Conservation (phyloP, 2,329 filamentous ascomycete genomes). For the Fusarium setosum region DNA sequence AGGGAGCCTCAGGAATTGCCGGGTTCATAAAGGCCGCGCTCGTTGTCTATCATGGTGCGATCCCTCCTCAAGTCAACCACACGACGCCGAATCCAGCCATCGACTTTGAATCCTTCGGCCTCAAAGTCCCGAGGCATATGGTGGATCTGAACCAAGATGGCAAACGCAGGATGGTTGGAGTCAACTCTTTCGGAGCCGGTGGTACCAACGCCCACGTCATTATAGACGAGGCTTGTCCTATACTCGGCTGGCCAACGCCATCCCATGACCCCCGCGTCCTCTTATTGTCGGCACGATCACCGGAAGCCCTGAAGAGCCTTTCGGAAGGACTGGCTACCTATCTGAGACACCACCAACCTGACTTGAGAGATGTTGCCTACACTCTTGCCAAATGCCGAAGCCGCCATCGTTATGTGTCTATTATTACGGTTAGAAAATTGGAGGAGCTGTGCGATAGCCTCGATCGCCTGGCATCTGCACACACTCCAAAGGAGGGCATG, state of each 20-base stretch:
- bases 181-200: constrained; percentile 50
- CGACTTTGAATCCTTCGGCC: constrained; percentile 36
- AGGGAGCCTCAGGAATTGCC: constrained; percentile 47
- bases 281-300: background rate
- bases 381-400: constrained; percentile 49
- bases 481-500: too few species aligned
- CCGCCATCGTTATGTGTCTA: too few species aligned
- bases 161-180: constrained; percentile 39
- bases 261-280: too few species aligned
- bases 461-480: too few species aligned
- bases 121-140: constrained; percentile 40
- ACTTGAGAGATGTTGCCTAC: constrained; percentile 31
- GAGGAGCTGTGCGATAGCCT: too few species aligned
- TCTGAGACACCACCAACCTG: too few species aligned
- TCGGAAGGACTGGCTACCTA: too few species aligned
- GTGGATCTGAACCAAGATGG: constrained; percentile 40
- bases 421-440: too few species aligned
- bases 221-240: too few species aligned
- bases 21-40: constrained; percentile 49
- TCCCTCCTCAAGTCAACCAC: constrained; percentile 49
- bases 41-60: constrained; percentile 44
- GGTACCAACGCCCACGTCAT: background rate
- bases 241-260: too few species aligned
- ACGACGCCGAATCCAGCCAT: constrained; percentile 42
- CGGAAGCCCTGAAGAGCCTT: too few species aligned